Conservation (phyloP, 2,329 filamentous ascomycete species). For the Sclerotinia sclerotiorum region DNA sequence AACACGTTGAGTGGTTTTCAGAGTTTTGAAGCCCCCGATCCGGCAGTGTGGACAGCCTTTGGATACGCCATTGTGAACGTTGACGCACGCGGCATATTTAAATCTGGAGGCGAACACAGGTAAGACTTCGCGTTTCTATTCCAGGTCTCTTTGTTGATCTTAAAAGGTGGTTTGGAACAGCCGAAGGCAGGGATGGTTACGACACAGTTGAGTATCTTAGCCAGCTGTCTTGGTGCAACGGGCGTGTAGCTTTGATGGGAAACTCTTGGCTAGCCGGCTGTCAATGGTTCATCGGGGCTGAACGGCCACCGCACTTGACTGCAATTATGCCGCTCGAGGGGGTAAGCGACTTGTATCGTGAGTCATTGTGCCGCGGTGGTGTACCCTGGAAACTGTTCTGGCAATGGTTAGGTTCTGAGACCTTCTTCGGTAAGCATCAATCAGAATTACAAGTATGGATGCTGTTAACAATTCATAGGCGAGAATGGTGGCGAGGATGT, state of each 20-base stretch:
- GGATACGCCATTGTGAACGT: too few species aligned
- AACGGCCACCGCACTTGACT: conserved; percentile 25
- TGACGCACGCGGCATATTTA: too few species aligned
- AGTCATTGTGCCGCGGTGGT: conserved; percentile 27
- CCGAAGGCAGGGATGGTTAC: conserved; percentile 30
- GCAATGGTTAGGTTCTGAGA: conserved; percentile 13
- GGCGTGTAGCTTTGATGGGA: conserved; percentile 33
- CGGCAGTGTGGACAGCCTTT: too few species aligned
- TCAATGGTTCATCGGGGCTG: conserved; percentile 36
- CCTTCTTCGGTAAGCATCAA: conserved; percentile 23
- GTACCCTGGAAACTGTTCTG: conserved; percentile 16
- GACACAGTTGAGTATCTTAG: conserved; percentile 36
- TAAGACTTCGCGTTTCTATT: too few species aligned
- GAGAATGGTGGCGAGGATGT: too few species aligned
- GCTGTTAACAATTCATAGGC: too few species aligned
- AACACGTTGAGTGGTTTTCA: too few species aligned
- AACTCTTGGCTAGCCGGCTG: conserved; percentile 35
- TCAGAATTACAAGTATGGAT: not conserved
- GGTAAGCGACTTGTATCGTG: conserved; percentile 26
- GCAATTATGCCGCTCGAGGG: conserved; percentile 32
- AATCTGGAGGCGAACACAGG: too few species aligned
- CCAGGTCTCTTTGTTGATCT: too few species aligned
- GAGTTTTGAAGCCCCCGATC: too few species aligned
- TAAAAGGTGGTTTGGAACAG: too few species aligned
- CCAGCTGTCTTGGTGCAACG: conserved; percentile 34